These are phyloP conservation scores for Phytophthora colocasiae DNA, from an alignment of 352 stramenopile species.

Conservation along the genomic window DNA sequence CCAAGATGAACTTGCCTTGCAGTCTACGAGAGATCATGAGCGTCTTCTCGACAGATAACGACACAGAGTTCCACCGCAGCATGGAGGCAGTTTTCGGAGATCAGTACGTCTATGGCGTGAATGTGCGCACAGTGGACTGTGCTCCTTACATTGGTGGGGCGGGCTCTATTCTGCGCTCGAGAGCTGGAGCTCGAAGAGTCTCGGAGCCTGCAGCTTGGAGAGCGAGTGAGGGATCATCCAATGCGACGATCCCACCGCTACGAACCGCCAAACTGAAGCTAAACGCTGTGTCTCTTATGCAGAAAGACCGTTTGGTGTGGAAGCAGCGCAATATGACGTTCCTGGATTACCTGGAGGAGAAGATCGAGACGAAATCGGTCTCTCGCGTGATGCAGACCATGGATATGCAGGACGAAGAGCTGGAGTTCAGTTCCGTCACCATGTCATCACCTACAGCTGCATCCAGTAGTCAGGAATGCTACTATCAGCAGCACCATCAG, in stretches of 20 bases:
- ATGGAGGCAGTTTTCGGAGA: conserved; percentile 74
- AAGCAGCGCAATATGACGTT: conserved; percentile 65
- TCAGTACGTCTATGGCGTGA: conserved; percentile 65
- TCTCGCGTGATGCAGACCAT: conserved; percentile 72
- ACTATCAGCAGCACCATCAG: conserved; percentile 23
- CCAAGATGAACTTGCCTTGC: conserved; percentile 64
- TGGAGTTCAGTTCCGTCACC: conserved; percentile 35
- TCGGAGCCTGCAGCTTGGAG: conserved; percentile 22
- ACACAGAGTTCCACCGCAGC: conserved; percentile 60
- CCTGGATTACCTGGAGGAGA: conserved; percentile 66
- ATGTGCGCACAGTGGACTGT: conserved; percentile 52
- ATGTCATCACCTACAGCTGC: conserved; percentile 30
- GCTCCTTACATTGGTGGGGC: conserved; percentile 6
- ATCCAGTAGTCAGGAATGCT: conserved; percentile 28
- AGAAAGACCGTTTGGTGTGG: conserved; percentile 53
- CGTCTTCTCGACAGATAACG: conserved; percentile 58
- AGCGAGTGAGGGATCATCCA: conserved; percentile 6
- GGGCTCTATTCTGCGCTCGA: conserved; percentile 1
- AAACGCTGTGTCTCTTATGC: conserved; percentile 64
- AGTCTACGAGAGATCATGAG: conserved; percentile 68
- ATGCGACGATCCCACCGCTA: conserved; percentile 17
- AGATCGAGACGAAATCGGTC: conserved; percentile 57
- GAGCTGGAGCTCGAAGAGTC: conserved; percentile 19
- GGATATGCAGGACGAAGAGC: conserved; percentile 42
- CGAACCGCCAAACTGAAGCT: conserved; percentile 48